Conservation (phyloP, 257 asterid species). For the Nicotiana noctiflora region DNA sequence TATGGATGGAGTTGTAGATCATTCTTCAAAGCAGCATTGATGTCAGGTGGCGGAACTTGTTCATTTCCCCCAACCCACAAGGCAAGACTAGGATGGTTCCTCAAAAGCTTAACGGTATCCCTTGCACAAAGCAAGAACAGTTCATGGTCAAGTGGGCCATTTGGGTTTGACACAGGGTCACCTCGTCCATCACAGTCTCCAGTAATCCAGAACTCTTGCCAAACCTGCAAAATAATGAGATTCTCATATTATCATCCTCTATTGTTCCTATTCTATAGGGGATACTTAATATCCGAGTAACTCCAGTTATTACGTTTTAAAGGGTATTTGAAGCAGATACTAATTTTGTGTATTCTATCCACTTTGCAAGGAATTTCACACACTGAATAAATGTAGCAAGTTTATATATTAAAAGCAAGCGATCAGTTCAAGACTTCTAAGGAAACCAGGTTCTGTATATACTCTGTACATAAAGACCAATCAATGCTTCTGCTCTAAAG, state of each 20-base stretch:
- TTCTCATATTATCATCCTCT: too few relatives aligned
- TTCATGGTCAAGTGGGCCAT: constrained; percentile 95
- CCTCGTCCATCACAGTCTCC: constrained; percentile 97
- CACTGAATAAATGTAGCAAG: too few relatives aligned
- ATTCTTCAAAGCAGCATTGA: constrained; percentile 57
- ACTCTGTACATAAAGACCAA: too few relatives aligned
- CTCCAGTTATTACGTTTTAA: not conserved
- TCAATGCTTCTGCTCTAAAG: too few relatives aligned
- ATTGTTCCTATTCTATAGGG: not conserved
- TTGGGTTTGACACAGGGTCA: constrained; percentile 72
- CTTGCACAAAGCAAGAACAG: constrained; percentile 84
- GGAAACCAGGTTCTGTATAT: too few relatives aligned
- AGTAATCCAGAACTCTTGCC: constrained; percentile 99
- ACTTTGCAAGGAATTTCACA: too few relatives aligned
- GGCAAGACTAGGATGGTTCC: constrained; percentile 98
- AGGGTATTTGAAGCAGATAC: not conserved
- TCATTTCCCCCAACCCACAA: constrained; percentile 99
- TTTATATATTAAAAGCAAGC: too few relatives aligned
- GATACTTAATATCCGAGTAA: not conserved
- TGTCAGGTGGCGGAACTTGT: constrained; percentile 90
- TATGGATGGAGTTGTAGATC: constrained; percentile 73
- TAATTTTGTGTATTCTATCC: too few relatives aligned
- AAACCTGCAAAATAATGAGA: constrained; percentile 50
- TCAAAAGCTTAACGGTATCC: constrained; percentile 82
- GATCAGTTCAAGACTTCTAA: too few relatives aligned